Conservation (phyloP, 2,329 filamentous ascomycete species). For the Venturia oleaginea region DNA sequence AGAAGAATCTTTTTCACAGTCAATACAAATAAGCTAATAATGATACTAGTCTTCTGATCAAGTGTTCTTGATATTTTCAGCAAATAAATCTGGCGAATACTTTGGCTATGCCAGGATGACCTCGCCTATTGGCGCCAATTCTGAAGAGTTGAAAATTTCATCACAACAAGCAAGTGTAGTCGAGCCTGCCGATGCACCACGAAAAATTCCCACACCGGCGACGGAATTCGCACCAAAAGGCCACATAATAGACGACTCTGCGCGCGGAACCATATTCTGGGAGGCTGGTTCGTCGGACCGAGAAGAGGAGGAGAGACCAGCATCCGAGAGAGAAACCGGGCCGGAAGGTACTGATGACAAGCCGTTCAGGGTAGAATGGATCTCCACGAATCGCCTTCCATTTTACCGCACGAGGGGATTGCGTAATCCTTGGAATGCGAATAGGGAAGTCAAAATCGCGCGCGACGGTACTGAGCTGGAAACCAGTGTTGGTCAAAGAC, state of each 20-base stretch:
- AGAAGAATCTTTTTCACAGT: slow-evolving; percentile 16
- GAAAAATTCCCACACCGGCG: slow-evolving; percentile 69
- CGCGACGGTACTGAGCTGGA: slow-evolving; percentile 91
- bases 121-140: slow-evolving; percentile 73
- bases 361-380: slow-evolving; percentile 75
- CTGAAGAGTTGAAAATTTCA: slow-evolving; percentile 22
- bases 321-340: neutral
- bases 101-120: slow-evolving; percentile 91
- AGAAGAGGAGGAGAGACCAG: slow-evolving; percentile 29
- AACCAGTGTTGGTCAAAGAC: slow-evolving; percentile 63
- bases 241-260: slow-evolving; percentile 83
- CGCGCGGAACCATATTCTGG: slow-evolving; percentile 95
- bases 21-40: slow-evolving; percentile 17
- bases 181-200: slow-evolving; percentile 52
- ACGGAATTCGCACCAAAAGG: slow-evolving; percentile 72
- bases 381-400: slow-evolving; percentile 71
- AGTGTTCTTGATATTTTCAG: slow-evolving; percentile 89
- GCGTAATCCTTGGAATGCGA: slow-evolving; percentile 90
- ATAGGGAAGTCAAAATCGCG: slow-evolving; percentile 91
- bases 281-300: slow-evolving; percentile 62
- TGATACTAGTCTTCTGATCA: slow-evolving; percentile 58
- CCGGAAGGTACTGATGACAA: slow-evolving; percentile 16
- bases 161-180: slow-evolving; percentile 22
- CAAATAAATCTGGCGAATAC: slow-evolving; percentile 95
- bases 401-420: slow-evolving; percentile 84